Base-by-base conservation (phyloP, 2,329 filamentous ascomycete species). In the Cercospora berteroae region DNA sequence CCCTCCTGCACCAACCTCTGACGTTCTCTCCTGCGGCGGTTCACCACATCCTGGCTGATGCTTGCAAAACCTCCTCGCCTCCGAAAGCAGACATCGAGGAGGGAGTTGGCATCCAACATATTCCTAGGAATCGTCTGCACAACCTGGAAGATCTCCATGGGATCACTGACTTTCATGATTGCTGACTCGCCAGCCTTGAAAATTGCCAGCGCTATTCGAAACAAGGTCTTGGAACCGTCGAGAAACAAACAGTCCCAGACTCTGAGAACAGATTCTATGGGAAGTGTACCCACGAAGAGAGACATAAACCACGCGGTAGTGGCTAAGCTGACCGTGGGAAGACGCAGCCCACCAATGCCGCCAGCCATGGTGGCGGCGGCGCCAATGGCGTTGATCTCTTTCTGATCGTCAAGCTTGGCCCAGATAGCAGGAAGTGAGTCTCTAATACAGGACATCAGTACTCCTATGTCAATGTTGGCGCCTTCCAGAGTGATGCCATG, bases 251-350 rank as follows among this genome's bases (percentile, higher is more conserved):
- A 88, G 74, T 98, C 94, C 94, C 94, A 98, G 1, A 97, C 92
- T 7, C 94, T 90, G 18, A 97, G 85, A 0, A 94, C 94, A 18
- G 90, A 93, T 80, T 98, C 94, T 69, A 96, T 93, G 1, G 94
- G 94, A 18, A 98, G 82, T 0, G 92, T 96, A 63, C 94, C 93
- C 69, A 97, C 95, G 79, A 95, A 97, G 74, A 95, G 91, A 59
- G 92, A 96, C 94, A 98, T 97, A 79, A 98, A 96, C 94, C 94
- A 98, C 4, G 94, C 92, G 9, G 94, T 97, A 79, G 95, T 93
- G 73, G 93, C 96, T 5, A 98, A 85, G 0, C 92, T 95, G 71
- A 98, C 94, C 12, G 94, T 94, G 0, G 94, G 94, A 10, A 97
- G 85, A 4, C 90, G 86, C 8, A 77, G 79, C 70, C 67, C 81